These are phyloP conservation scores for Mycena floridula DNA, from an alignment of 768 basidiomycete species.

Conservation along the genomic window DNA sequence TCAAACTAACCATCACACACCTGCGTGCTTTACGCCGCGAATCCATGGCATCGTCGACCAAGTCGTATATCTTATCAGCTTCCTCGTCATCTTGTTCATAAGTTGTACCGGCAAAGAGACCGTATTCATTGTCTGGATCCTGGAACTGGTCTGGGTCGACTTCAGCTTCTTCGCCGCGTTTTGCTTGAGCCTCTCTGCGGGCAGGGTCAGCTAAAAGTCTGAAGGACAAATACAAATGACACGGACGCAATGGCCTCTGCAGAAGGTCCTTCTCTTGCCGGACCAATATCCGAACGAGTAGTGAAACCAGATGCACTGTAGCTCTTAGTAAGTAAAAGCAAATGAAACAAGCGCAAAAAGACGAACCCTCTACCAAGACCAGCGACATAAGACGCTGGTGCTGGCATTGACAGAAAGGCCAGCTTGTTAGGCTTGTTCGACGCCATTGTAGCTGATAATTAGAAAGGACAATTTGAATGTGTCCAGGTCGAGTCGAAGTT, in stretches of 20 bases:
- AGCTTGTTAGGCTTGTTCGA: constrained; percentile 78
- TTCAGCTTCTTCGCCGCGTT: constrained; percentile 82
- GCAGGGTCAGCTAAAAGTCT: constrained; percentile 2
- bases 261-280: constrained; percentile 90
- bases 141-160: constrained; percentile 89
- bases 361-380: constrained; percentile 95
- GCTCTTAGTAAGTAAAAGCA: constrained; percentile 9
- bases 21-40: constrained; percentile 71
- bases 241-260: constrained; percentile 86
- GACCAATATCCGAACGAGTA: constrained; percentile 97
- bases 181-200: constrained; percentile 78
- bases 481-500: too few species aligned
- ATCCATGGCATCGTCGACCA: constrained; percentile 91
- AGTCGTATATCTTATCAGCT: constrained; percentile 91
- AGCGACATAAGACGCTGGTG: constrained; percentile 95
- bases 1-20: constrained; percentile 53
- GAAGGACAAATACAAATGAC: not conserved
- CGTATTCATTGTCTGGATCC: constrained; percentile 96
- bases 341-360: too few species aligned
- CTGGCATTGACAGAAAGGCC: constrained; percentile 86
- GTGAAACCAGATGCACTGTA: constrained; percentile 92
- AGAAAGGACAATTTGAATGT: too few species aligned
- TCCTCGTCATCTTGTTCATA: constrained; percentile 98
- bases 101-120: constrained; percentile 90
- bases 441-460: constrained; percentile 71